These are phyloP conservation scores for Debaryomyces coudertii DNA, from an alignment of 1,139 yeast genomes.

Conservation along the genomic window DNA sequence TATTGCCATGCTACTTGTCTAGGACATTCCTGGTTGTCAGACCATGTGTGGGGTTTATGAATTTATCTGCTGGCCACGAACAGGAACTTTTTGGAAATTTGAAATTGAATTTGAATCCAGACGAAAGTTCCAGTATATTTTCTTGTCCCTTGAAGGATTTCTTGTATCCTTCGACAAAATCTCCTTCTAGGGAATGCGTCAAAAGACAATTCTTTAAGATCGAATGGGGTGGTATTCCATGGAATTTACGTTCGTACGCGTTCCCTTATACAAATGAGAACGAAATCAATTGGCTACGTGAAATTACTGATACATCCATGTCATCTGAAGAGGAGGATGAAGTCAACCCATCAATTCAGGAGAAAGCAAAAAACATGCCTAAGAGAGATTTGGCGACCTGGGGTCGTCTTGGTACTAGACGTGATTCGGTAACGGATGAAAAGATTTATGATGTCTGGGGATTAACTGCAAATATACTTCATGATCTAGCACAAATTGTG, in stretches of 20 bases:
- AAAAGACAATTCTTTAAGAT: conserved; percentile 44
- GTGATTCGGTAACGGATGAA: conserved; percentile 41
- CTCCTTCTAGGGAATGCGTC: conserved; percentile 45
- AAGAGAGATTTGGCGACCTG: conserved; percentile 27
- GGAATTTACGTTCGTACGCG: conserved; percentile 63
- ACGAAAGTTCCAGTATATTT: conserved; percentile 69
- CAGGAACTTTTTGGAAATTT: conserved; percentile 32
- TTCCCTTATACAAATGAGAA: conserved; percentile 58
- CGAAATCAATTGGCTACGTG: conserved; percentile 67
- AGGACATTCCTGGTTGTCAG: conserved; percentile 80
- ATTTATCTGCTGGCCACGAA: conserved; percentile 23
- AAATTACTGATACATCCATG: conserved; percentile 57
- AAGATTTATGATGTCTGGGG: conserved; percentile 84
- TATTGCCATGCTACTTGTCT: conserved; percentile 75
- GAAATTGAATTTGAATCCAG: conserved; percentile 59
- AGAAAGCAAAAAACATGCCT: conserved; percentile 25
- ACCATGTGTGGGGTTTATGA: conserved; percentile 77
- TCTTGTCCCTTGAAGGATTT: conserved; percentile 70
- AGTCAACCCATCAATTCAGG: conserved; percentile 20
- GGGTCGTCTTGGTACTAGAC: conserved; percentile 48
- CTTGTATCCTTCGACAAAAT: conserved; percentile 42
- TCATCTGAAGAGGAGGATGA: conserved; percentile 51
- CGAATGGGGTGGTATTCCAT: conserved; percentile 72
- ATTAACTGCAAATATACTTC: conserved; percentile 80
- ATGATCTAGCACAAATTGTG: conserved; percentile 70